Evolutionary conservation across 106 monocot species (phyloP), one percentile per base, ranked within the genome.

Genomic region (Amphibolis antarctica): DNA sequence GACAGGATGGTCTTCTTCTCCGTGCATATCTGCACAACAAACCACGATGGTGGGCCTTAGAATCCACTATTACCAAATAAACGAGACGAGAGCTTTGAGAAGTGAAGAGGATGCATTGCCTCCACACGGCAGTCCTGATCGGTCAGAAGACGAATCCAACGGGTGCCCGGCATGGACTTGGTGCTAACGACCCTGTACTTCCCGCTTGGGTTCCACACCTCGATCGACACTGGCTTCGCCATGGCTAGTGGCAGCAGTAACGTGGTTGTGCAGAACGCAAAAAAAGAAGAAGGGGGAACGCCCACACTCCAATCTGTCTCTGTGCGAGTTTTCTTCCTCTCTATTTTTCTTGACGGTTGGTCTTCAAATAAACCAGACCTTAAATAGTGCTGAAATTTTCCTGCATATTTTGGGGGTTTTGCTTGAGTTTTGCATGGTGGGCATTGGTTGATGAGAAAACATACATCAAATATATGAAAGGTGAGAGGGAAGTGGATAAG

Each of bases 111-210:
- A 23, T 10, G 9, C 13, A 49, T 71, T 68, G 52, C 92, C 92
- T 98, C 96, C 44, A 98, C 82, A 31, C 96, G 96, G 77, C 90
- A 98, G 50, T 87, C 87, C 58, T 98, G 86, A 24, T 90, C 96
- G 27, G 90, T 87, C 13, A 98, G 79, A 60, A 98, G 90, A 29
- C 67, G 75, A 48, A 98, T 98, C 96, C 96, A 98, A 20, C 90
- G 90, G 57, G 78, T 87, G n/a, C 96, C 96, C 12, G 96, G 96
- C 96, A 98, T 98, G 68, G 96, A 43, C 28, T 98, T 98, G 80
- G 96, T 98, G 85, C 96, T 98, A 66, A 98, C 56, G 21, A 98
- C 89, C 56, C 96, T 82, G 78, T 90, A 90, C 71, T 79, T 98
- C 9, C 96, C 96, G 47, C 69, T 98, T 3, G 90, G 90, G 62